These are phyloP conservation scores for Jaapia argillacea DNA, from an alignment of 768 basidiomycete genomes.

Conservation along the genomic window DNA sequence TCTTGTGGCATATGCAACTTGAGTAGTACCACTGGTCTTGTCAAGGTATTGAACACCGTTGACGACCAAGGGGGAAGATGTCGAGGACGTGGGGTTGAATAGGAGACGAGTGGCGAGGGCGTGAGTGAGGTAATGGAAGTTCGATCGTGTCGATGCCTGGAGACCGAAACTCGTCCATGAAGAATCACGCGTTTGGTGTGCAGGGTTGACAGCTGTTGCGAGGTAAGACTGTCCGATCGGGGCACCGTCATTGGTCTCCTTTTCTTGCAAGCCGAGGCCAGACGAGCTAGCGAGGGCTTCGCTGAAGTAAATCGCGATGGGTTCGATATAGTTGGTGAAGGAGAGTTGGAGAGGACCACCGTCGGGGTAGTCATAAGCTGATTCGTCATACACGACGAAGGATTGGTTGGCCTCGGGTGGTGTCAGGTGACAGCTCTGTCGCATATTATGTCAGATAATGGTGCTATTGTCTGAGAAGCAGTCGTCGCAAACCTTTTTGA, in stretches of 20 bases:
- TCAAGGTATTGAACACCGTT: not conserved
- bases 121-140: not conserved
- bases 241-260: not conserved
- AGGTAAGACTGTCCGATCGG: not conserved
- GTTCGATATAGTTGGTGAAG: not conserved
- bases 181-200: not conserved
- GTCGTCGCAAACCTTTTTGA: constrained; percentile 9
- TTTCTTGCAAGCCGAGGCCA: not conserved
- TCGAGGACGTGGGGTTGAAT: not conserved
- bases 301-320: not conserved
- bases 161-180: not conserved
- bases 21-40: not conserved
- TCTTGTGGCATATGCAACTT: not conserved
- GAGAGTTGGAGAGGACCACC: not conserved
- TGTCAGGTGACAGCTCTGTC: constrained; percentile 12
- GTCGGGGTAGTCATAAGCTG: not conserved
- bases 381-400: not conserved
- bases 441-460: constrained; percentile 12
- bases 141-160: not conserved
- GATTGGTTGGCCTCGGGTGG: constrained; percentile 6
- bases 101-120: not conserved
- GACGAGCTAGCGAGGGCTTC: not conserved
- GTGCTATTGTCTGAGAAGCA: not conserved
- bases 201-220: not conserved
- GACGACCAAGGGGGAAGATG: not conserved